Percentiles rank a stretch among this genome's conserved stretches.
These are phyloP conservation scores for Tympanopsis confertula DNA, from an alignment of 2,329 filamentous ascomycete species.

Conservation along the genomic window DNA sequence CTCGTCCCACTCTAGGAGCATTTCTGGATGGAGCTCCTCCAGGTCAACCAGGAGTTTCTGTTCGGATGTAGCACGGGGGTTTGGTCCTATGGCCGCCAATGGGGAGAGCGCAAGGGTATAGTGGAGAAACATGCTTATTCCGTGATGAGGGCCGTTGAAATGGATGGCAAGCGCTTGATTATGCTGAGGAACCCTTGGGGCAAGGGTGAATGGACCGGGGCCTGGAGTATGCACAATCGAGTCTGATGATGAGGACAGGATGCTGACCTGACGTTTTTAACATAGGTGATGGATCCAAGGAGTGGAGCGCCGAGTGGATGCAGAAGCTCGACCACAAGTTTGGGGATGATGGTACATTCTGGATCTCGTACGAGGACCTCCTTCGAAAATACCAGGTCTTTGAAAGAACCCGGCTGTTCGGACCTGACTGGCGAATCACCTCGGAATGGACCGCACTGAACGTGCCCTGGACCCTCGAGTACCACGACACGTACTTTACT, in stretches of 20 bases:
- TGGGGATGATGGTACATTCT: slow-evolving; percentile 61
- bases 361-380: slow-evolving; percentile 47
- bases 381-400: slow-evolving; percentile 46
- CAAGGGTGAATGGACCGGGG: slow-evolving; percentile 66
- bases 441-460: slow-evolving; percentile 36
- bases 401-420: slow-evolving; percentile 46
- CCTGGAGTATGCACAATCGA: slow-evolving; percentile 45
- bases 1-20: slow-evolving; percentile 34
- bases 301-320: slow-evolving; percentile 76
- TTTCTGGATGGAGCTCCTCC: slow-evolving; percentile 59
- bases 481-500: slow-evolving; percentile 40
- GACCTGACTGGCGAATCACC: slow-evolving; percentile 36
- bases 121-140: slow-evolving; percentile 49
- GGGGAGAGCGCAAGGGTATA: slow-evolving; percentile 41
- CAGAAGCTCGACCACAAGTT: slow-evolving; percentile 62
- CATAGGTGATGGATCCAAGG: slow-evolving; percentile 60
- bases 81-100: slow-evolving; percentile 23
- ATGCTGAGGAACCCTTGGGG: slow-evolving; percentile 71
- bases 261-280: slow-evolving; percentile 20
- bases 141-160: slow-evolving; percentile 43
- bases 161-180: slow-evolving; percentile 50
- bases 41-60: slow-evolving; percentile 58
- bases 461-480: slow-evolving; percentile 43
- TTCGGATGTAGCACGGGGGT: slow-evolving; percentile 47
- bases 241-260: slow-evolving; percentile 3